Base-by-base conservation (phyloP, 805 yeast species). In the Candida endomychidarum region DNA sequence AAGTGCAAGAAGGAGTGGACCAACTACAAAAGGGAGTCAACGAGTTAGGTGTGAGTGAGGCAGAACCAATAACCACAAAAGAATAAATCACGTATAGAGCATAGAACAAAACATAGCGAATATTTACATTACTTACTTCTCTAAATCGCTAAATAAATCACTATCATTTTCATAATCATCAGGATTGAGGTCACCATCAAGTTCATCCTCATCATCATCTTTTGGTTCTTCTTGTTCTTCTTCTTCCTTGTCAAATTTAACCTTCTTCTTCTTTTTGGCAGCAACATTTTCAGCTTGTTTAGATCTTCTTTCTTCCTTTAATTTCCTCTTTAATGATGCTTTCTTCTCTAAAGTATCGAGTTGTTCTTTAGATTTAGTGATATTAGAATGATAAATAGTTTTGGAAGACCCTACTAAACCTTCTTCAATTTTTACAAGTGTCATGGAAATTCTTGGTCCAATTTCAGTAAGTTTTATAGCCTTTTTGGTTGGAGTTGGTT, bases 391-490 rank as follows among this genome's bases (percentile, higher is more conserved):
- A 63, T 85, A 87, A 45, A 93, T 62, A 12, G 93, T 87, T 65
- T 87, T 90, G 38, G 97, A 96, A 0, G 81, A 70, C 43, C 96
- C 91, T 16, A 86, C 76, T 45, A 69, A 56, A 12, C 93, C 96
- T 56, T 91, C 98, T 63, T 91, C 97, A 39, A 93, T 86, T 66
- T 93, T 93, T 36, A 83, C 67, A 42, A 93, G 67, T 37, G 80
- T 70, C 61, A 93, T 67, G 50, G 77, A 79, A 61, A 93, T 64
- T 49, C 99, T 75, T 25, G 99, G 99, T 0, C 99, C 99, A 35
- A 91, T 68, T 61, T 93, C 99, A 1, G 91, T 86, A 37, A 93
- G 71, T 59, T 88, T 90, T 51, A 93, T 86, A 1, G 99, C 98
- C 54, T 86, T 79, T 63, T 88, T 89, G 23, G 64, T 56, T 7